Conservation (phyloP, 1,139 yeast genomes). For the Geotrichum armillariae region DNA sequence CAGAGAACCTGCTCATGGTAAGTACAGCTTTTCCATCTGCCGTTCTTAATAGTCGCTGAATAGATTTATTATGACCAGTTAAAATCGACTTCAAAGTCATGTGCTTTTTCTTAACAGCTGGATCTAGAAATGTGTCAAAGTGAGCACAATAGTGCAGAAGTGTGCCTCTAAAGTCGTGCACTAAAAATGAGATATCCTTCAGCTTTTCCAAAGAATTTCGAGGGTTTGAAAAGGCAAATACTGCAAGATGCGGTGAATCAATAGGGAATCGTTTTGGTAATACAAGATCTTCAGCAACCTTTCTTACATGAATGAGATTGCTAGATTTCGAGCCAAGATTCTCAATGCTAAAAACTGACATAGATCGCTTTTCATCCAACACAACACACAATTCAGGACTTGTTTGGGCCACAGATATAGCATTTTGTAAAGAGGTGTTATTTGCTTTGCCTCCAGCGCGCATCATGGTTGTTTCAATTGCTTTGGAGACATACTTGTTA, state of each 20-base stretch:
- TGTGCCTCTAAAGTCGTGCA: slow-evolving; percentile 54
- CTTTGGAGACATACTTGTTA: slow-evolving; percentile 49
- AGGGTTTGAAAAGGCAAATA: slow-evolving; percentile 22
- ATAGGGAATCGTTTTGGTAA: slow-evolving; percentile 24
- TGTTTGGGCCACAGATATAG: slow-evolving; percentile 22
- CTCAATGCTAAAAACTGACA: slow-evolving; percentile 51
- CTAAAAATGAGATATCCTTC: slow-evolving; percentile 43
- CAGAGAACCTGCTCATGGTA: slow-evolving; percentile 42
- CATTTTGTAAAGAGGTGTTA: slow-evolving; percentile 21
- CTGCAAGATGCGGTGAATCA: slow-evolving; percentile 21
- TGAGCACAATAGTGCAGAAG: slow-evolving; percentile 48
- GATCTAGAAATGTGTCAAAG: slow-evolving; percentile 41
- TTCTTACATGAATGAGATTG: slow-evolving; percentile 37
- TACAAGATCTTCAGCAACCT: slow-evolving; percentile 23
- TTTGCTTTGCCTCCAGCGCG: slow-evolving; percentile 22
- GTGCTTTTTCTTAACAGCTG: slow-evolving; percentile 24
- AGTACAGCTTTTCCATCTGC: slow-evolving; percentile 57
- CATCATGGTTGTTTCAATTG: slow-evolving; percentile 40
- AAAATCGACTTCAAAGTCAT: slow-evolving; percentile 42
- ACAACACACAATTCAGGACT: slow-evolving; percentile 59
- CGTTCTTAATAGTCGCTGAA: slow-evolving; percentile 65
- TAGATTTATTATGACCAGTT: slow-evolving; percentile 85
- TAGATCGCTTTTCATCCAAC: slow-evolving; percentile 47
- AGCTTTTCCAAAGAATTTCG: slow-evolving; percentile 2
- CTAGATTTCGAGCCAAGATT: slow-evolving; percentile 54